Evolutionary conservation across 306 rosid genomes (phyloP).

Genomic region (Quercus cerris): DNA sequence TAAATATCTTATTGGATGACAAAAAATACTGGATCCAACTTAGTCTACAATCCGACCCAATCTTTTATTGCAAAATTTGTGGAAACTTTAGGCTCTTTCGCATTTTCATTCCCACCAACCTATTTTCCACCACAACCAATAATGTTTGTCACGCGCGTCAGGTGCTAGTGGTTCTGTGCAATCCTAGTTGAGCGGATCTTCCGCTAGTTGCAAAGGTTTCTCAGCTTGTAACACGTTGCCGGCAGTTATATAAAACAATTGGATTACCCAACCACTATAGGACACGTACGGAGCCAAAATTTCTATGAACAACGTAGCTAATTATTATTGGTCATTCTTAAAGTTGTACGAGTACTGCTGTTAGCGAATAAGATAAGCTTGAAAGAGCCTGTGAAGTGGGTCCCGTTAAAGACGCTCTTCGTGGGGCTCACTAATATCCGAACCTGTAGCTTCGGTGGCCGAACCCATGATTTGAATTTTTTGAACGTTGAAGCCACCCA

Average conservation of each 20-base stretch:
- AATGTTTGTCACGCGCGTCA: constrained; percentile 26
- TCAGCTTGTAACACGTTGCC: not conserved
- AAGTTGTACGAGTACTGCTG: too few species aligned
- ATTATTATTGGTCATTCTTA: not conserved
- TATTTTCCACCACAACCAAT: not conserved
- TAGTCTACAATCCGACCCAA: too few species aligned
- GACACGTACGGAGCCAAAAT: constrained; percentile 18
- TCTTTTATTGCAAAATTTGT: too few species aligned
- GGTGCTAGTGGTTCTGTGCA: constrained; percentile 3
- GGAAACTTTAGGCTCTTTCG: too few species aligned
- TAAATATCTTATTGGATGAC: too few species aligned
- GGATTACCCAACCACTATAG: not conserved
- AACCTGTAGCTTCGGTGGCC: constrained; percentile 42
- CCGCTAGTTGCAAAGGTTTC: not conserved
- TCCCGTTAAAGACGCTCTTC: constrained; percentile 36
- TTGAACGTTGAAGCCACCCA: constrained; percentile 50
- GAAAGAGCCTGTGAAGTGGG: constrained; percentile 32
- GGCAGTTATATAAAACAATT: too few species aligned
- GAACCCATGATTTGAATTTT: constrained; percentile 53
- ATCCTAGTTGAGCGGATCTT: constrained; percentile 1
- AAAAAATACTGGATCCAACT: too few species aligned
- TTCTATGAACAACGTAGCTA: not conserved
- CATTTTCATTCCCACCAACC: too few species aligned
- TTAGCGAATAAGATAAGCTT: not conserved
- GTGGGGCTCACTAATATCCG: constrained; percentile 42